Conservation (phyloP, 768 basidiomycete genomes). For the Lactarius hatsudake region DNA sequence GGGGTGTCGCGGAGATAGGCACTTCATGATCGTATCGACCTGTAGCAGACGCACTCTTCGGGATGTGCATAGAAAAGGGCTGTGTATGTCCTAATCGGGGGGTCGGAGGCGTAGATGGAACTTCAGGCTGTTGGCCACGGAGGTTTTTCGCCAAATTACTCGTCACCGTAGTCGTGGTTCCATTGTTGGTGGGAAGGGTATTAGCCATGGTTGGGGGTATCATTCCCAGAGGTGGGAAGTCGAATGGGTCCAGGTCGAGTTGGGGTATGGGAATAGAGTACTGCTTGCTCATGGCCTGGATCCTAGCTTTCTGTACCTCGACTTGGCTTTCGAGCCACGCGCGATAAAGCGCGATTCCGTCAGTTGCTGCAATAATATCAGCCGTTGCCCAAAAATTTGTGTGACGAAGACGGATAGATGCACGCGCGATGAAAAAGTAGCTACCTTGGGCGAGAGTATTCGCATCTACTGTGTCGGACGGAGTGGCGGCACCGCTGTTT, state of each 20-base stretch:
- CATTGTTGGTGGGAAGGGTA: neutral
- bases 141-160: too few relatives aligned
- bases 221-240: neutral
- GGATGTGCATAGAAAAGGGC: neutral
- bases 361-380: neutral
- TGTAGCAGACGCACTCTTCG: neutral
- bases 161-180: neutral
- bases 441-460: conserved; percentile 8
- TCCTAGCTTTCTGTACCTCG: conserved; percentile 9
- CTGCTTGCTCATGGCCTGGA: conserved; percentile 10
- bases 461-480: neutral
- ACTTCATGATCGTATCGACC: neutral
- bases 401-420: neutral
- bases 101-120: neutral
- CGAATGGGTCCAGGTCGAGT: conserved; percentile 3
- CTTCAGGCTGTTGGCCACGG: neutral
- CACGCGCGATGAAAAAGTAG: neutral
- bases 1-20: neutral
- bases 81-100: neutral
- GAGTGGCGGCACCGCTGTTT: neutral
- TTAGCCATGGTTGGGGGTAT: neutral
- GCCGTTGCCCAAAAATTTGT: neutral
- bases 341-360: neutral
- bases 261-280: conserved; percentile 17
- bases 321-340: conserved; percentile 9